These are phyloP conservation scores for Westerdykella ornata DNA, from an alignment of 2,329 filamentous ascomycete genomes.

Conservation along the genomic window DNA sequence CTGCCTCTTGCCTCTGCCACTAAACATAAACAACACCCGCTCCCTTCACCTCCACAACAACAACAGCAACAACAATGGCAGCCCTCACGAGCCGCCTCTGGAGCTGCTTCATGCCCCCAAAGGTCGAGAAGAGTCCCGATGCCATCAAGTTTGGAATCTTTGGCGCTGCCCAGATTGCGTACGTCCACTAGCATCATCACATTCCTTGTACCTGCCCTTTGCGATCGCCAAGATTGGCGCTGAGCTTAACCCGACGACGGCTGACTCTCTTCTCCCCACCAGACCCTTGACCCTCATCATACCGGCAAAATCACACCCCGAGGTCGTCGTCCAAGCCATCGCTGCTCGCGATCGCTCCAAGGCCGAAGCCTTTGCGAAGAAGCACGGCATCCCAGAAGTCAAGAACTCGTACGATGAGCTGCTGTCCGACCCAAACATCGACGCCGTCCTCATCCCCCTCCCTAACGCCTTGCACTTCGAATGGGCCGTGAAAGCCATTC, in stretches of 20 bases:
- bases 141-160: slow-evolving; percentile 2
- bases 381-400: slow-evolving; percentile 45
- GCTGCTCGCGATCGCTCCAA: slow-evolving; percentile 44
- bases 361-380: slow-evolving; percentile 45
- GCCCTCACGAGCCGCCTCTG: not conserved
- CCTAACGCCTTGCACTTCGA: slow-evolving; percentile 41
- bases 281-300: slow-evolving; percentile 40
- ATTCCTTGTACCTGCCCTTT: no score
- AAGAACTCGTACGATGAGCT: slow-evolving; percentile 43
- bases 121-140: not conserved
- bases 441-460: slow-evolving; percentile 39
- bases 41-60: no score
- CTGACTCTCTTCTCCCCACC: not conserved
- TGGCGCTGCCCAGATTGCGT: slow-evolving; percentile 2
- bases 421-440: slow-evolving; percentile 26
- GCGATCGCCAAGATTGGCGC: no score
- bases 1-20: no score
- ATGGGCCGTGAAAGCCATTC: slow-evolving; percentile 45
- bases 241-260: no score
- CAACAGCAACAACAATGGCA: no score
- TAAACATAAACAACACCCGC: no score
- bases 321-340: slow-evolving; percentile 46
- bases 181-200: not conserved
- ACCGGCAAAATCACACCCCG: slow-evolving; percentile 47
- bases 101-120: not conserved